Conservation (phyloP, 2,329 filamentous ascomycete genomes). For the Penicillium frequentans region DNA sequence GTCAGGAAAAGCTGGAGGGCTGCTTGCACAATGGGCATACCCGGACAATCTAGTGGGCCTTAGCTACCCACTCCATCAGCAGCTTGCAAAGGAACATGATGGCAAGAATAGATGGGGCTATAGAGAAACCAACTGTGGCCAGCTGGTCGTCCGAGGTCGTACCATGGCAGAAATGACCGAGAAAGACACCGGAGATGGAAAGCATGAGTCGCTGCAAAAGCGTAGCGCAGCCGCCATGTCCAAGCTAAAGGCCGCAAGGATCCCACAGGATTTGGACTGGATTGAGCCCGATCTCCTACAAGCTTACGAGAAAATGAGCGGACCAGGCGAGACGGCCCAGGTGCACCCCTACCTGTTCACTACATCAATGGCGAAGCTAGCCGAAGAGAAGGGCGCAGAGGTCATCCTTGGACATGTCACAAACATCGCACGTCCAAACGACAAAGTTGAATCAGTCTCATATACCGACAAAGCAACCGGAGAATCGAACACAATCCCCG, state of each 20-base stretch:
- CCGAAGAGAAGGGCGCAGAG: conserved; percentile 66
- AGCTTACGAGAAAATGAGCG: conserved; percentile 81
- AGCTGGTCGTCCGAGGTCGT: conserved; percentile 55
- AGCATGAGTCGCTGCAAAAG: conserved; percentile 57
- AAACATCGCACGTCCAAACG: conserved; percentile 58
- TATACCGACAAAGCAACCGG: conserved; percentile 57
- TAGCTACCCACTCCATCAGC: conserved; percentile 78
- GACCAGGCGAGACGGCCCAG: conserved; percentile 78
- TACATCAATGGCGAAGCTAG: conserved; percentile 75
- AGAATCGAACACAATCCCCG: conserved; percentile 51
- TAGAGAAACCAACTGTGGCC: conserved; percentile 72
- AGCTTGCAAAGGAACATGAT: conserved; percentile 80
- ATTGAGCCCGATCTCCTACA: conserved; percentile 66
- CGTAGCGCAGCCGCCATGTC: conserved; percentile 52
- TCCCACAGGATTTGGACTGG: conserved; percentile 85
- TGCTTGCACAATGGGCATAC: conserved; percentile 90
- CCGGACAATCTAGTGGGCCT: conserved; percentile 79
- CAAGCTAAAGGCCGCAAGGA: conserved; percentile 55
- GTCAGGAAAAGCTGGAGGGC: conserved; percentile 89
- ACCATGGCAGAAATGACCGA: conserved; percentile 35
- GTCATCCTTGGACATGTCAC: conserved; percentile 70
- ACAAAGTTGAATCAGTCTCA: conserved; percentile 61
- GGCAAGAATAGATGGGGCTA: conserved; percentile 86
- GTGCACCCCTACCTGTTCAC: conserved; percentile 94
- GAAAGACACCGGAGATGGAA: conserved; percentile 29